phyloP scores from a whole-genome alignment of 2,329 filamentous ascomycete species.

The Bipolaris bicolor region DNA sequence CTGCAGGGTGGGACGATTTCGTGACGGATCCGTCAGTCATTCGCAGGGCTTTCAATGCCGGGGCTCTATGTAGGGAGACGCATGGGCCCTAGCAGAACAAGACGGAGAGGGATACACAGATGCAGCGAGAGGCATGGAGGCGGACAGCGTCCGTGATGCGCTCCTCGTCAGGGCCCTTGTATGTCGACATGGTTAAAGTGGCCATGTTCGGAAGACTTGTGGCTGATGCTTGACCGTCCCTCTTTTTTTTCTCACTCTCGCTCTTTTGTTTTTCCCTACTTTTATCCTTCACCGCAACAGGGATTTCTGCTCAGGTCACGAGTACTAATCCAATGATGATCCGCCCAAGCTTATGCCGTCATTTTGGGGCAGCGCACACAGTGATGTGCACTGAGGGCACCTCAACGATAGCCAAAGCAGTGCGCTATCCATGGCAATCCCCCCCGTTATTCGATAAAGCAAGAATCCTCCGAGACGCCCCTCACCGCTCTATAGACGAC shows the following conservation, averaged over 20 bases:
- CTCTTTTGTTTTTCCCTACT: background rate
- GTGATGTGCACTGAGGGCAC: constrained; percentile 17
- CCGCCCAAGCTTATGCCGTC: background rate
- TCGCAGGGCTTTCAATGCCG: constrained; percentile 19
- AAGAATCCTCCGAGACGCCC: constrained; percentile 18
- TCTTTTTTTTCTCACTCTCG: background rate
- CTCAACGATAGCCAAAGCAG: constrained; percentile 16
- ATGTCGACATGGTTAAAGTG: constrained; percentile 4
- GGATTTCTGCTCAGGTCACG: background rate
- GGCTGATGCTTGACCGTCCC: constrained; percentile 13
- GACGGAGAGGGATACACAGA: background rate
- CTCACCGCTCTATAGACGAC: constrained; percentile 23
- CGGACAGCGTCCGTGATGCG: constrained; percentile 20
- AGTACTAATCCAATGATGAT: background rate
- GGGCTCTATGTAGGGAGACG: background rate
- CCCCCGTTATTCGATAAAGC: constrained; percentile 16
- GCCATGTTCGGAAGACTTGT: constrained; percentile 4
- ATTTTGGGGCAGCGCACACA: constrained; percentile 7
- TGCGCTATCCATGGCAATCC: constrained; percentile 8
- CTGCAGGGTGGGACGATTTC: constrained; percentile 22
- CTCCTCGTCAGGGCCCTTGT: constrained; percentile 18
- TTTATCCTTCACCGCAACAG: background rate
- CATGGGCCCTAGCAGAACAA: constrained; percentile 11
- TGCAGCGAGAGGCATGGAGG: background rate
- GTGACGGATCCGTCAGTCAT: constrained; percentile 20